phyloP scores from a whole-genome alignment of 2,329 filamentous ascomycete genomes.

The Acephala macrosclerotiorum region DNA sequence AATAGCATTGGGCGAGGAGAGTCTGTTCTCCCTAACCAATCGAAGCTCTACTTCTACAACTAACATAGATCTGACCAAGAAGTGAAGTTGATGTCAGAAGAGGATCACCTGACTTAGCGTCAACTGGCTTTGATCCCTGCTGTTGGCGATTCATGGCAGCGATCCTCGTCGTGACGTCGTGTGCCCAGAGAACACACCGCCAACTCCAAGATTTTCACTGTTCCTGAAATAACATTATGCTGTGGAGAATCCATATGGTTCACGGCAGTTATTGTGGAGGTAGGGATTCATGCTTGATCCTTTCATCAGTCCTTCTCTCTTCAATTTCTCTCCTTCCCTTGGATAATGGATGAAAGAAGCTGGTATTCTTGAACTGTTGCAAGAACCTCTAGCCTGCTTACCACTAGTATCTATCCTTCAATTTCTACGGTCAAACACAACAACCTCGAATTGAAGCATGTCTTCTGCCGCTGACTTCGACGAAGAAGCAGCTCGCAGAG shows the following conservation, averaged over 20 bases:
- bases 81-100: not conserved
- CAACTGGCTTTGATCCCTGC: not conserved
- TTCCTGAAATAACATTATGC: slow-evolving; percentile 5
- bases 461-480: slow-evolving; percentile 31
- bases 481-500: slow-evolving; percentile 34
- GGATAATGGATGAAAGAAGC: not conserved
- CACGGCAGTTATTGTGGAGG: slow-evolving; percentile 2
- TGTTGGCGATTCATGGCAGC: not conserved
- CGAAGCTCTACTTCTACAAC: not conserved
- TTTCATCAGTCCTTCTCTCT: not conserved
- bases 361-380: slow-evolving; percentile 1
- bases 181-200: not conserved
- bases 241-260: not conserved
- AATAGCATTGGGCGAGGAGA: not conserved
- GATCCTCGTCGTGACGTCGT: slow-evolving; percentile 9
- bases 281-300: not conserved
- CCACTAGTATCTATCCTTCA: not conserved
- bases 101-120: not conserved
- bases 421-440: not conserved
- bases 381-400: slow-evolving; percentile 1
- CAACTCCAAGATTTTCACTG: not conserved
- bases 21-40: not conserved
- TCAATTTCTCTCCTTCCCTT: not conserved
- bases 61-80: no score
- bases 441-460: slow-evolving; percentile 15